phyloP scores from a whole-genome alignment of 768 basidiomycete species.

The Macrocybe gigantea region DNA sequence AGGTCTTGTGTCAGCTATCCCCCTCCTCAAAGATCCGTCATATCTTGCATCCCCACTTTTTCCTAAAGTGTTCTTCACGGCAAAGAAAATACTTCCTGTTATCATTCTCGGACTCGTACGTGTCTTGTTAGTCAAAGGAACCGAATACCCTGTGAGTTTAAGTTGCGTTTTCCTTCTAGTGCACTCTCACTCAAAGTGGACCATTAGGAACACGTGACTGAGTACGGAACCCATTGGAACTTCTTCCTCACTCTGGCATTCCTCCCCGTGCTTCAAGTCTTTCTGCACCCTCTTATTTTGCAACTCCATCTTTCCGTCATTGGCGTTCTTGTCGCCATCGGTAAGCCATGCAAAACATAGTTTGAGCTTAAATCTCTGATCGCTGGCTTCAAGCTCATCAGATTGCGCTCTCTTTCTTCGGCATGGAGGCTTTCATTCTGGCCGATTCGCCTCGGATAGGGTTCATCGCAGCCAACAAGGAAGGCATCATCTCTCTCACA shows the following conservation, averaged over 20 bases:
- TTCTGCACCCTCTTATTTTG: constrained; percentile 62
- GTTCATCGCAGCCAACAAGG: constrained; percentile 80
- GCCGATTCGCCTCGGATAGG: constrained; percentile 48
- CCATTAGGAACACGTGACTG: constrained; percentile 81
- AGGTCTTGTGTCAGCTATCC: constrained; percentile 85
- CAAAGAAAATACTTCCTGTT: constrained; percentile 62
- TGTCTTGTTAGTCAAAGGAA: constrained; percentile 83
- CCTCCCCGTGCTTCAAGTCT: constrained; percentile 66
- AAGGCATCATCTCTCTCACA: constrained; percentile 77
- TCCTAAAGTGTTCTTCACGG: constrained; percentile 43
- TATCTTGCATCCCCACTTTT: constrained; percentile 43
- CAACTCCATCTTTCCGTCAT: constrained; percentile 54
- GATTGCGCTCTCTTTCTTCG: constrained; percentile 44
- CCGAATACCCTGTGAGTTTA: constrained; percentile 80
- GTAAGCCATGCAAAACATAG: constrained; percentile 27
- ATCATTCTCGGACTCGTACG: constrained; percentile 70
- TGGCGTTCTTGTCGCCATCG: constrained; percentile 52
- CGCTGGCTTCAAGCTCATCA: constrained; percentile 64
- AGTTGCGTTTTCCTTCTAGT: background rate
- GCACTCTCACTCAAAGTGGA: background rate
- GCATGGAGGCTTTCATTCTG: constrained; percentile 62
- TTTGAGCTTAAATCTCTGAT: background rate
- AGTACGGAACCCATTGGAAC: constrained; percentile 98
- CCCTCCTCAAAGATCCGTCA: constrained; percentile 59
- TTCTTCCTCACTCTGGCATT: constrained; percentile 93